Evolutionary conservation across 2,329 filamentous ascomycete genomes (phyloP), one percentile per base, ranked within the genome.

Genomic region (Diplodia seriata): DNA sequence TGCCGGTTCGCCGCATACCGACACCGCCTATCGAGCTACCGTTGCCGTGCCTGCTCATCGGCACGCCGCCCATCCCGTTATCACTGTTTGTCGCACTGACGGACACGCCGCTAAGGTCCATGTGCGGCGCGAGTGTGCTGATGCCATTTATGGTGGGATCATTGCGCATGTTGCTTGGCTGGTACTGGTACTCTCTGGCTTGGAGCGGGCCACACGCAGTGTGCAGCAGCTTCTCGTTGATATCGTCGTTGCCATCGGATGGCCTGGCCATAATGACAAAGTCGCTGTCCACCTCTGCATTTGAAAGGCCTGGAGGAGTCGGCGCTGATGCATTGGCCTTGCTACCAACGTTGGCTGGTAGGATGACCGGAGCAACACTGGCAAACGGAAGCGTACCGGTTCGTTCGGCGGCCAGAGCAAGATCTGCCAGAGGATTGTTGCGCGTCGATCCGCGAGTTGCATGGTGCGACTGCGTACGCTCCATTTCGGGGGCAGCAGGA

Each of bases 381-480:
- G 81, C 78, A 72, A 83, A 83, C 8, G 81, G 81, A 57, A 82
- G 74, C 29, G 72, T 71, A 11, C 66, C 40, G n/a, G 72, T 76
- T 69, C 71, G 79, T 73, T 75, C 75, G 50, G 79, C 79, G 2
- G 78, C 78, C 15, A 80, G 77, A 14, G 86, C 84, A 23, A 88
- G 80, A 69, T 88, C 85, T 14, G 83, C 84, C 50, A 89, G 80
- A 7, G 85, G 83, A 62, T 83, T 85, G 57, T 56, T 68, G 66
- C 86, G 81, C 6, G 83, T 81, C 70, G 85, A 80, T 76, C 86
- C 79, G 72, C 81, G 73, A 70, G 81, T 77, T 76, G 86, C 74
- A 81, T 90, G 77, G 77, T 86, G 79, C 66, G 84, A 87, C 23
- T 85, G 81, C 14, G 86, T 86, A 49, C 88, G 85, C 62, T 86